Evolutionary conservation across 768 basidiomycete genomes (phyloP).

Genomic region (Macrolepiota albuminosa): DNA sequence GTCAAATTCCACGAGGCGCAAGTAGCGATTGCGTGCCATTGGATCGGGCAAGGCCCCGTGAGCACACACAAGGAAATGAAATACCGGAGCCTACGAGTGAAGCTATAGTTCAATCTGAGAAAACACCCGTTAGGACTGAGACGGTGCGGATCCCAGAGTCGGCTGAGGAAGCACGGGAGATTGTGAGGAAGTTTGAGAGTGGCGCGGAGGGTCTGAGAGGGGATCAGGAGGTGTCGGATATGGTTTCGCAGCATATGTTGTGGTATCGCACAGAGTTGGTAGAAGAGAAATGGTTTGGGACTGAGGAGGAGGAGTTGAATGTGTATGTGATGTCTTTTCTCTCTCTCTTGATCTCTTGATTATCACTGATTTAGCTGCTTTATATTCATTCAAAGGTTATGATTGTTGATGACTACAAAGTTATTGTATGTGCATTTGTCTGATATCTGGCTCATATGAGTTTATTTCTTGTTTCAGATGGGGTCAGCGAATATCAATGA

Average conservation of each 20-base stretch:
- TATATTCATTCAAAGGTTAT: conserved; percentile 90
- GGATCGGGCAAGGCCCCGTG: conserved; percentile 51
- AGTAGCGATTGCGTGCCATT: conserved; percentile 75
- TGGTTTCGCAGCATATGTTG: conserved; percentile 78
- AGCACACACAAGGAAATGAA: conserved; percentile 45
- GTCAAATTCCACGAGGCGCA: conserved; percentile 80
- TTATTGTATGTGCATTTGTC: conserved; percentile 60
- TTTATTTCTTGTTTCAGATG: conserved; percentile 44
- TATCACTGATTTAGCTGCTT: conserved; percentile 39
- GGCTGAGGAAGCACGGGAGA: conserved; percentile 46
- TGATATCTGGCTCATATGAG: not conserved
- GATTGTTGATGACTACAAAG: conserved; percentile 89
- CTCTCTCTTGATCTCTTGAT: conserved; percentile 1
- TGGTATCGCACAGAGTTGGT: conserved; percentile 52
- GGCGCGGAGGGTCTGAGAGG: conserved; percentile 52
- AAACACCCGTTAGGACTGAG: conserved; percentile 46
- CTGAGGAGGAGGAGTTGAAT: conserved; percentile 74
- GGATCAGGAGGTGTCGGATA: conserved; percentile 66
- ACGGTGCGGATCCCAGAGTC: conserved; percentile 64
- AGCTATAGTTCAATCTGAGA: conserved; percentile 46
- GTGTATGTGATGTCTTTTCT: conserved; percentile 46
- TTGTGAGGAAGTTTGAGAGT: conserved; percentile 53
- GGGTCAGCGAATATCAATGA: conserved; percentile 94
- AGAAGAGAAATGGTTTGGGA: conserved; percentile 86
- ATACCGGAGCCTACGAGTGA: conserved; percentile 47